phyloP scores from a whole-genome alignment of 2,329 filamentous ascomycete species.

The Talaromyces sp. region DNA sequence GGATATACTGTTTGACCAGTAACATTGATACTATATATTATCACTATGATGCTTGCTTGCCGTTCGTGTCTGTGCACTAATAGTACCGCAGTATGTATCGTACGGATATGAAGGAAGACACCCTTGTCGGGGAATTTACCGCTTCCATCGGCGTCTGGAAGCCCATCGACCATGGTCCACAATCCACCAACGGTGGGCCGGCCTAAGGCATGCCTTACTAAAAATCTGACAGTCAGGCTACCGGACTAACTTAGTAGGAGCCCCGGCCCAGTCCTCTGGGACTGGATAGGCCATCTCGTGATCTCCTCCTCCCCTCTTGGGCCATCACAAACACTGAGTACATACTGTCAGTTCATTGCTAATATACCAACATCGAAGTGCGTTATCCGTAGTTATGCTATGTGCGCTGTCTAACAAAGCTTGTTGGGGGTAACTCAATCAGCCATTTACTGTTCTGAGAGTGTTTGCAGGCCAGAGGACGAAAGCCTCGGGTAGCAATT shows the following conservation, averaged over 20 bases:
- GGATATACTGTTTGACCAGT: background rate
- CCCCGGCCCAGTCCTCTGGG: slow-evolving; percentile 2
- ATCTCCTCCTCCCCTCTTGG: background rate
- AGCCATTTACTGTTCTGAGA: background rate
- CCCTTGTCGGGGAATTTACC: background rate
- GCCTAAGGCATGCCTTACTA: background rate
- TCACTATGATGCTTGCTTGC: background rate
- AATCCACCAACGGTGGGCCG: slow-evolving; percentile 4
- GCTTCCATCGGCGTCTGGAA: slow-evolving; percentile 16
- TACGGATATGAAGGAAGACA: background rate
- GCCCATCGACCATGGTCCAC: slow-evolving; percentile 16
- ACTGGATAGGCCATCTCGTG: background rate
- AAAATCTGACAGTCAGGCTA: background rate
- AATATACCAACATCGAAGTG: no score
- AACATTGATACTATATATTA: background rate
- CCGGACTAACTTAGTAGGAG: background rate
- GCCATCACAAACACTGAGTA: background rate
- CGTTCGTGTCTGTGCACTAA: background rate
- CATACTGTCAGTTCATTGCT: no score
- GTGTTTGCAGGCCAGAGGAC: background rate
- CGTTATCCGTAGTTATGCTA: background rate
- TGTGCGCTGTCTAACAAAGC: background rate
- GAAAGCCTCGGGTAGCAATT: background rate
- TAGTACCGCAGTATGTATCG: no score
- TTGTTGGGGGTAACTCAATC: background rate